A percentile compares a stretch with the other conserved stretches of the same genome.
Conservation (phyloP, 306 rosid genomes). For the Trifolium pratense region DNA sequence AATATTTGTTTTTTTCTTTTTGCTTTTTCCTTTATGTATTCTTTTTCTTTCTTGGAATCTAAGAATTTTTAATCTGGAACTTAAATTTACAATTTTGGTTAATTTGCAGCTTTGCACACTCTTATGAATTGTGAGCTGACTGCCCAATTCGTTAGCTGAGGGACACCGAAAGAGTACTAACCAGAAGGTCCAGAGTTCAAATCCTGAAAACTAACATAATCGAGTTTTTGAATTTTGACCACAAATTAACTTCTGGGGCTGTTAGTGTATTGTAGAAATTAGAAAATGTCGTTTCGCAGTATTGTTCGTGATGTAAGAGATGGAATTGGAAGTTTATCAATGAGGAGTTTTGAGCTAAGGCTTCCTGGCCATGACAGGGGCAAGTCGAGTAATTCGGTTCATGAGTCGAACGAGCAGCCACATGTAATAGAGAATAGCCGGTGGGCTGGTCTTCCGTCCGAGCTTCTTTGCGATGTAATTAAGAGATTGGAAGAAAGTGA, state of each 20-base stretch:
- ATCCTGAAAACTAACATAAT: no score
- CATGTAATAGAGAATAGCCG: slow-evolving; percentile 61
- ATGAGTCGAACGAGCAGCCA: slow-evolving; percentile 60
- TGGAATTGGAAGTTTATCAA: slow-evolving; percentile 84
- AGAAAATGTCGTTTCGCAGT: no score
- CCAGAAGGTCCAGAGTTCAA: no score
- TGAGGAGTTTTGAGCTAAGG: slow-evolving; percentile 83
- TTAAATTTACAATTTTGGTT: no score
- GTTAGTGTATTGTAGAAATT: no score
- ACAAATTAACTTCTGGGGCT: no score
- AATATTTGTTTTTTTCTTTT: slow-evolving; percentile 56
- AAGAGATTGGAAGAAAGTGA: slow-evolving; percentile 85
- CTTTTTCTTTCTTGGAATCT: neutral
- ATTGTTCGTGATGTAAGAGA: slow-evolving; percentile 82
- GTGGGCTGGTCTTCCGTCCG: slow-evolving; percentile 93
- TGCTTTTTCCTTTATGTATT: slow-evolving; percentile 57
- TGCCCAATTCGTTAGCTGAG: no score
- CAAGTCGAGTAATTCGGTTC: slow-evolving; percentile 72
- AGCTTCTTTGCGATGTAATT: slow-evolving; percentile 80
- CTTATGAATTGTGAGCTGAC: no score
- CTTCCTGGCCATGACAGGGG: slow-evolving; percentile 69
- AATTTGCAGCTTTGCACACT: no score
- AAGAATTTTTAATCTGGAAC: no score
- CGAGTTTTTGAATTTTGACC: no score
- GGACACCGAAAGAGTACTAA: no score